Base-by-base conservation (phyloP, 352 stramenopile species). In the Aphanomyces euteiches region DNA sequence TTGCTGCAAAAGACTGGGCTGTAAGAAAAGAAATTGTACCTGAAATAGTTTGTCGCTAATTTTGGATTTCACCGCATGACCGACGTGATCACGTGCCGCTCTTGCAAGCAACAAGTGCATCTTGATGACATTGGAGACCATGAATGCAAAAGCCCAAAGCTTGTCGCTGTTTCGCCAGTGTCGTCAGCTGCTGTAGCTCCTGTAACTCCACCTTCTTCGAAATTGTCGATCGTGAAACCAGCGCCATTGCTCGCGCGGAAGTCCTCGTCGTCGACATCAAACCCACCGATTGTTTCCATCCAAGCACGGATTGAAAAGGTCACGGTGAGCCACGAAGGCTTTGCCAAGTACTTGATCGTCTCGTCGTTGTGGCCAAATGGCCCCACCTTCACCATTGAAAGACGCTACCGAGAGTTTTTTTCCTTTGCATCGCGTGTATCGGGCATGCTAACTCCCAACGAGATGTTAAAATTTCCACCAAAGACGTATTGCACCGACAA, bases 391-490 rank as follows among this genome's bases (percentile, higher is more conserved):
- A 77, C 82, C 45, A 74, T 90, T 48, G 85, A 92, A 63, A 75
- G 85, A 8, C 78, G 85, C 8, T 92, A 90, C 71, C 83, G 83
- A 28, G 85, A 92, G 69, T 92, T 92, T 59, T 90, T 90, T 69
- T 78, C 77, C 13, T 89, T 92, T 28, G 85, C 85, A 8, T 72
- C 82, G 45, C 74, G 77, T 0, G 74, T 90, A 36, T 86, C 83
- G 68, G 61, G 78, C 4, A 92, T 92, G 79, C 54, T 61, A 6
- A 82, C 79, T 0, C 67, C 76, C 47, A 75, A 88, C 12, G 5
- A 90, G 7, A 89, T 78, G 85, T 69, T 77, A 37, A 69, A 82
- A 0, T 56, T 92, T 3, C 83, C 85, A 3, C 85, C 85, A 17
- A 92, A 92, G 72, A 89, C 80, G 15, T 81, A 88, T n/a, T 90